Base-by-base conservation (phyloP, 805 yeast species). In the Candida yuanshanica region DNA sequence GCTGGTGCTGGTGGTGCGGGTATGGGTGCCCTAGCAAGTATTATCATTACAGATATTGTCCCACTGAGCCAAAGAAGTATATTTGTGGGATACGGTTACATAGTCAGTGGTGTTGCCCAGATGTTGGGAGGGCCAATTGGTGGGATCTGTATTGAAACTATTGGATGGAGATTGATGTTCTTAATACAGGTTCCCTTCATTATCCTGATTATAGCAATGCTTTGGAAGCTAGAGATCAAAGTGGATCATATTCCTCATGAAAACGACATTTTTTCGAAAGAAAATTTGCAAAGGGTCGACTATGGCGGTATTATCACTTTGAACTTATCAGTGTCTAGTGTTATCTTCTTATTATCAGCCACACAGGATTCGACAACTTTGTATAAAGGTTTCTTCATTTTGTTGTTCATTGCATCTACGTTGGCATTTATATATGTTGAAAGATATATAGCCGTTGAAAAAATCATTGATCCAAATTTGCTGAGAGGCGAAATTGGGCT, bases 1-100 rank as follows among this genome's bases (percentile, higher is more conserved):
- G 75, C 80, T 0, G 83, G 83, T 33, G 63, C 77, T 22, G 83
- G 83, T 2, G 72, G 75, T 14, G 81, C 81, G 6, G 83, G 82
- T 3, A 63, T 74, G 33, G 66, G 68, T 25, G 70, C 80, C 0
- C 49, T 77, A 26, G 63, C 77, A 4, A 70, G 71, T 50, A 76
- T 77, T 22, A 63, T 77, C 23, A 70, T 75, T 35, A 72, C 78
- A 21, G 83, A 78, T 54, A 67, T 76, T 21, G 77, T 77, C 8
- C 73, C 81, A 0, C 55, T 76, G 25, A 64, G 73, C 41, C 68
- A 73, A 45, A 63, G 83, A 45, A 79, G 79, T 4, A 58, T 75
- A 36, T 77, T 63, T 47, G 75, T 75, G 53, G 82, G 82, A 1
- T 68, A 67, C 45, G 73, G 74, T 1, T 65, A 63, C 36, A 48